Evolutionary conservation across 805 yeast species (phyloP), one percentile per base, ranked within the genome.

Genomic region (Kazachstania bromeliacearum): DNA sequence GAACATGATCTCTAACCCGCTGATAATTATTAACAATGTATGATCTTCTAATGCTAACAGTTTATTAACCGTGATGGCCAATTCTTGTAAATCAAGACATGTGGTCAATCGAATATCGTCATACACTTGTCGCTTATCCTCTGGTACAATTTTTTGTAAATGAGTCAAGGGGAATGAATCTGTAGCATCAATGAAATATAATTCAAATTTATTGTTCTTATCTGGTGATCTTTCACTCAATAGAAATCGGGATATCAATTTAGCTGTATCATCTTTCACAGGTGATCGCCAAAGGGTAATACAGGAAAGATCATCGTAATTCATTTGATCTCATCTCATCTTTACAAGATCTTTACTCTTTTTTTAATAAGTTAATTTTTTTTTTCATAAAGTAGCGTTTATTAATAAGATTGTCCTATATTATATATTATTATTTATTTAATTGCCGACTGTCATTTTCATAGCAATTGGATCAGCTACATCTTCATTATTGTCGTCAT

Each of bases 101-200:
- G 53, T 44, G 9, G 44, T 45, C 7, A 58, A 47, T n/a, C 50
- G 41, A 6, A 57, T 46, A 20, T 47, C 45, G 17, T 56, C 60
- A 39, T 51, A 57, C 5, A 54, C 36, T 8, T 31, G 36, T 7
- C 26, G 34, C 9, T 26, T 19, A 4, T 34, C 37, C 14, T 37
- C 25, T 12, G 45, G 47, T n/a, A 53, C 34, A 9, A 42, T 12
- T 20, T 39, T 34, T 28, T 52, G 51, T 28, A 58, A 49, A 16
- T 50, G 46, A 2, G 17, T 16, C 3, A 57, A 18, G 10, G 63
- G 63, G 36, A 58, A 58, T 8, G 59, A 45, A 31, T 47, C 53
- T 6, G 49, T 49, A 5, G 59, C 50, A 38, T 51, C 58, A n/a
- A 58, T 43, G 37, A 43, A 58, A 34, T 53, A 53, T n/a, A 58